Base-by-base conservation (phyloP, 495 filamentous ascomycete species). In the Neurospora pannonica region DNA sequence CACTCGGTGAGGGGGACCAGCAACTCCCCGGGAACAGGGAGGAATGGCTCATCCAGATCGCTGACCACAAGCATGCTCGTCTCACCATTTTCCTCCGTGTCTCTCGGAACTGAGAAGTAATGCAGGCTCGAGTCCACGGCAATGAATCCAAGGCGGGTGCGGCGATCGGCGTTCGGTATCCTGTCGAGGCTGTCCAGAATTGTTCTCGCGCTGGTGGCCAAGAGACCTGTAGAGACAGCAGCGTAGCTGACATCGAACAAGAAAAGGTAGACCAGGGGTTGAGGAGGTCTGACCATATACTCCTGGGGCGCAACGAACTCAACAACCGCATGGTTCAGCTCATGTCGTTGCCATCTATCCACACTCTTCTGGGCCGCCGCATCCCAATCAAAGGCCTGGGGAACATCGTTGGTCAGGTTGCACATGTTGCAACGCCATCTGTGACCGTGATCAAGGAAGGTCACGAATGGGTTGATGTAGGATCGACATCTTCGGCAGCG, bases 351-450 rank as follows among this genome's bases (percentile, higher is more conserved):
- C 89, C 96, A 94, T 77, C 96, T 85, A 81, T 99, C 97, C 31
- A 96, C 89, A 36, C 89, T 91, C 87, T 95, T 94, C 82, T 98
- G 95, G 70, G 93, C 84, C 17, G 93, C 90, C 43, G 92, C 90
- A 83, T 99, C 97, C 96, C 96, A 99, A 82, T 99, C 96, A 76
- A 98, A 99, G 6, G 94, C 95, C 84, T 98, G 97, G 10, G 96
- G 96, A 19, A 99, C 97, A 78, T 99, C 96, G 80, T 98, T 99
- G 72, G 95, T 98, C 73, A 99, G 86, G 82, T 97, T 98, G 80
- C 96, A 99, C 95, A 99, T 98, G 83, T 99, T 99, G 84, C 96
- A 99, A 73, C 95, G 91, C 96, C 96, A 98, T 79, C 96, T 89
- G 85, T 99, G 96, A 24, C 95, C 95, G 82, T 98, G 94, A 75